Percentiles rank a stretch among this genome's conserved stretches.
Conservation (phyloP, 371 early-diverging fungal species). For the Phascolomyces articulosus region DNA sequence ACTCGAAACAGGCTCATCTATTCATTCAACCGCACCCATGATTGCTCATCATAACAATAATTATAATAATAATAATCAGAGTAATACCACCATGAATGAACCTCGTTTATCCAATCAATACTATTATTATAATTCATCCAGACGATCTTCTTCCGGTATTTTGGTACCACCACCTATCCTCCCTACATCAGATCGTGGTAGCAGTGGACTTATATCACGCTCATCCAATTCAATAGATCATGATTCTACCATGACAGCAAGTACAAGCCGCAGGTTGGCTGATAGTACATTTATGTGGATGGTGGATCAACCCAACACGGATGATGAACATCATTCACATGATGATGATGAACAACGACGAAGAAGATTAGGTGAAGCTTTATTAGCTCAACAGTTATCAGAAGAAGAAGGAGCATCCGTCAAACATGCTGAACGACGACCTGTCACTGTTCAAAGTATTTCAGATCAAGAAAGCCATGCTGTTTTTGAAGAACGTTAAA, state of each 20-base stretch:
- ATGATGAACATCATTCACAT: constrained; percentile 41
- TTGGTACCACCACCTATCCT: no score
- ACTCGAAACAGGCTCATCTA: constrained; percentile 15
- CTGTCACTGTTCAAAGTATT: constrained; percentile 10
- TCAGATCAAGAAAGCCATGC: constrained; percentile 9
- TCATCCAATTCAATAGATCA: background rate
- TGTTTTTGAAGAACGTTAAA: constrained; percentile 11
- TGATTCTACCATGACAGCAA: constrained; percentile 53
- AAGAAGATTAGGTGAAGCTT: constrained; percentile 25
- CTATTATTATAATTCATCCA: background rate
- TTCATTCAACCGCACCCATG: constrained; percentile 23
- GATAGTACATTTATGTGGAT: constrained; percentile 49
- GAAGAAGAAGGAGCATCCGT: constrained; percentile 24
- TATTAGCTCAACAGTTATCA: constrained; percentile 19
- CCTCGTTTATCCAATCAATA: constrained; percentile 3
- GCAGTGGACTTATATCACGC: constrained; percentile 47
- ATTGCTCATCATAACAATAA: background rate
- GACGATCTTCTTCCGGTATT: background rate
- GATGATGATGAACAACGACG: constrained; percentile 26
- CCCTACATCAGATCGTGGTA: no score
- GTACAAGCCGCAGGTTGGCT: constrained; percentile 68
- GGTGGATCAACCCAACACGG: constrained; percentile 23
- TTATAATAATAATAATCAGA: background rate
- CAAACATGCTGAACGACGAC: constrained; percentile 21
- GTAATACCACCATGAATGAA: background rate